These are phyloP conservation scores for Sclerotinia minor DNA, from an alignment of 2,329 filamentous ascomycete species.

Conservation along the genomic window DNA sequence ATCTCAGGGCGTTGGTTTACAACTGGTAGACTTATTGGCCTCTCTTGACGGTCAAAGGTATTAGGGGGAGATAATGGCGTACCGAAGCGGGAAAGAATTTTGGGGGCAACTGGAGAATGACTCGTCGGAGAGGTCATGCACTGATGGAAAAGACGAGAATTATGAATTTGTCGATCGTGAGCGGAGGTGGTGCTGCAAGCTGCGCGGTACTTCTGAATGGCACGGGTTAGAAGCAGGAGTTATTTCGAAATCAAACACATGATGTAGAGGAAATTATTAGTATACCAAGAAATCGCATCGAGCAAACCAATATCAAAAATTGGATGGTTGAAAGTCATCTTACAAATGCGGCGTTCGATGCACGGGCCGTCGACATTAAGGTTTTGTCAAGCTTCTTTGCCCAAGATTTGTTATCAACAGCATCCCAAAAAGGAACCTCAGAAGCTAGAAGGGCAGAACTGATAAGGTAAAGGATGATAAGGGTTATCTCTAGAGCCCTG, in stretches of 20 bases:
- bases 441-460: not conserved
- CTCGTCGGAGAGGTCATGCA: not conserved
- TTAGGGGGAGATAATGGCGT: not conserved
- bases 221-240: not conserved
- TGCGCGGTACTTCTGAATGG: not conserved
- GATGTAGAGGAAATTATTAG: not conserved
- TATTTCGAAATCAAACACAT: not conserved
- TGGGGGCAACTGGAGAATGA: not conserved
- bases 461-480: constrained; percentile 9
- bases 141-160: not conserved
- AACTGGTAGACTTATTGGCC: not conserved
- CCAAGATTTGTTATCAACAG: not conserved
- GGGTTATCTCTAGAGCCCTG: not conserved
- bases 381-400: not conserved
- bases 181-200: not conserved
- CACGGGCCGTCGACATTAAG: not conserved
- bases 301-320: constrained; percentile 1
- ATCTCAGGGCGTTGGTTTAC: not conserved
- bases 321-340: not conserved
- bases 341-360: not conserved
- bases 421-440: not conserved
- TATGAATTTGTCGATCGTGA: not conserved
- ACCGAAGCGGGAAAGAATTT: not conserved
- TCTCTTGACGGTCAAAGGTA: not conserved
- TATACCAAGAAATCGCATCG: not conserved